Evolutionary conservation across 495 filamentous ascomycete species (phyloP), one percentile per base, ranked within the genome.

Genomic region (Astrocystis sublimbata): DNA sequence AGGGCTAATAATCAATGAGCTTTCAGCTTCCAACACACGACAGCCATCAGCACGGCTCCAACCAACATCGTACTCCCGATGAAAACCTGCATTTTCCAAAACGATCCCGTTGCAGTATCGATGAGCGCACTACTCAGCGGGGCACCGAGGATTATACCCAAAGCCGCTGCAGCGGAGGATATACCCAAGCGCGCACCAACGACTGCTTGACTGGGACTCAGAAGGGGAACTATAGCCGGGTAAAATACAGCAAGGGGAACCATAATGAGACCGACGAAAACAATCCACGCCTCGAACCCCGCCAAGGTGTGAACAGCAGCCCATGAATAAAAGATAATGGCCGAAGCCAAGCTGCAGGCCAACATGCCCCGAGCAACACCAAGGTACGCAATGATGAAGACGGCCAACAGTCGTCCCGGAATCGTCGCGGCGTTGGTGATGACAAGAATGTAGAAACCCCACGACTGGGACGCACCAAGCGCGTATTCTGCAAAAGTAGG

Each of bases 221-320:
- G 24, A 6, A 13, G 15, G 6, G 45, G 45, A 8, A n/a, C n/a
- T n/a, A n/a, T n/a, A n/a, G n/a, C n/a, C n/a, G n/a, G n/a, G n/a
- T n/a, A n/a, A n/a, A n/a, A n/a, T n/a, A n/a, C n/a, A 2, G 45
- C 45, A 10, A 24, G 23, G 12, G 45, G 45, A 2, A 24, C 45
- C 3, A 24, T 49, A 13, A 49, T 24, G 4, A 49, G 24, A 30
- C 26, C 45, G 26, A 21, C 45, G 1, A 24, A 28, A 13, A 49
- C 15, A n/a, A 24, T 49, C 73, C 73, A 56, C 83, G 89, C 0
- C 83, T 86, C 45, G 23, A 49, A 26, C 10, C 45, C 21, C 5
- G 43, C 1, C 45, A 49, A 21, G 23, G 24, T 15, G 6, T 26
- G 2, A 24, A 49, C 24, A 13, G 45, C 24, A 7, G 26, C 30